Conservation (phyloP, 352 stramenopile genomes). For the Phytophthora chlamydospora region DNA sequence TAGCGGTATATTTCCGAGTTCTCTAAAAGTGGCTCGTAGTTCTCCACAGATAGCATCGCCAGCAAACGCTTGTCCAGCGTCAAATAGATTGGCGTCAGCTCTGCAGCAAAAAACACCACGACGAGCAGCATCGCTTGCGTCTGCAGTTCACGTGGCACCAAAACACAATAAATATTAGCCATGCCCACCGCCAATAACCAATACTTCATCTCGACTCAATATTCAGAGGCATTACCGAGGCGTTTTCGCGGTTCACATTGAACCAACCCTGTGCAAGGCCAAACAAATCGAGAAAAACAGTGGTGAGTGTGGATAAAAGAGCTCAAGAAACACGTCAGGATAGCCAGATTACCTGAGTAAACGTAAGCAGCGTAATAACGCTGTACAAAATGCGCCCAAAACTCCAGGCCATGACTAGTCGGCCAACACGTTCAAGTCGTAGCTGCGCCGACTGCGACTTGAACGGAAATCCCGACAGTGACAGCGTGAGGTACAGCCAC, state of each 20-base stretch:
- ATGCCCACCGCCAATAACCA: not conserved
- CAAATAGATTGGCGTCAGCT: slow-evolving; percentile 83
- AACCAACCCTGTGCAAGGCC: slow-evolving; percentile 70
- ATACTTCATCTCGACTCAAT: not conserved
- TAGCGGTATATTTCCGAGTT: slow-evolving; percentile 63
- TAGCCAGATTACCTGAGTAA: slow-evolving; percentile 64
- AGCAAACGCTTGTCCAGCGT: slow-evolving; percentile 77
- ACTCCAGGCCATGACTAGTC: slow-evolving; percentile 84
- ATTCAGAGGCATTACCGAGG: slow-evolving; percentile 47
- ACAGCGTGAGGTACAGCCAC: slow-evolving; percentile 90
- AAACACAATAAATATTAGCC: not conserved
- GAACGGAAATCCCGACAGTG: slow-evolving; percentile 88
- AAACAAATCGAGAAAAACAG: slow-evolving; percentile 1
- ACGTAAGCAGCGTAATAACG: slow-evolving; percentile 88
- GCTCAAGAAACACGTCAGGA: not conserved
- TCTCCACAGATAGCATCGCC: slow-evolving; percentile 81
- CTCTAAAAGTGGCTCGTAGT: slow-evolving; percentile 79
- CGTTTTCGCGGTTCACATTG: slow-evolving; percentile 73
- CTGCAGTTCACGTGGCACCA: slow-evolving; percentile 27
- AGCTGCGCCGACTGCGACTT: slow-evolving; percentile 69
- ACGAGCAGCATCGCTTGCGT: slow-evolving; percentile 86
- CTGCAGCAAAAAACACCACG: slow-evolving; percentile 76
- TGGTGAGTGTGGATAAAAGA: not conserved
- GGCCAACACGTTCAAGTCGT: slow-evolving; percentile 62
- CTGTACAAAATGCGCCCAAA: slow-evolving; percentile 87